These are phyloP conservation scores for Aspergillus sp. DNA, from an alignment of 2,329 filamentous ascomycete genomes.

Conservation along the genomic window DNA sequence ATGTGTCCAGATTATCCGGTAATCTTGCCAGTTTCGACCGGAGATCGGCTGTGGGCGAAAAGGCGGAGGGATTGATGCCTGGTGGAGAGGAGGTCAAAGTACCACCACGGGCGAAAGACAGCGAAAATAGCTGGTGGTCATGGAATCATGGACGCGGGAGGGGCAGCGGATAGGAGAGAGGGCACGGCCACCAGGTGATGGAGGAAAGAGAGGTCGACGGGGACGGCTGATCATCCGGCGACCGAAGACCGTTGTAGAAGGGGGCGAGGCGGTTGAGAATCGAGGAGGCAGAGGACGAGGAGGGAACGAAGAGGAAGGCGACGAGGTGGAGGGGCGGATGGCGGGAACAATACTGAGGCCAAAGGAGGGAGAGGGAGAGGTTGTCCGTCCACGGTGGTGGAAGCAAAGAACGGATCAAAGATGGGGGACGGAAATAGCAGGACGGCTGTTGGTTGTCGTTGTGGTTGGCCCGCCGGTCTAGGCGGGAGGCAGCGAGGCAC, in stretches of 20 bases:
- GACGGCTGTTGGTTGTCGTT: conserved; percentile 15
- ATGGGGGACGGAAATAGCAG: conserved; percentile 18
- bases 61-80: conserved; percentile 29
- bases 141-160: conserved; percentile 47
- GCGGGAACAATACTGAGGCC: conserved; percentile 9
- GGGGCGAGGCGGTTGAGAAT: conserved; percentile 1
- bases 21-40: conserved; percentile 28
- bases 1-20: conserved; percentile 40
- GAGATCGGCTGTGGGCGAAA: conserved; percentile 33
- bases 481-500: conserved; percentile 6
- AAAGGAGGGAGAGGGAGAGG: conserved; percentile 3
- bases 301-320: conserved; percentile 10
- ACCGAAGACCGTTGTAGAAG: conserved; percentile 15
- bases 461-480: conserved; percentile 7
- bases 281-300: neutral
- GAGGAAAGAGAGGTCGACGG: conserved; percentile 23
- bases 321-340: conserved; percentile 6
- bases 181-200: conserved; percentile 28
- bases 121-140: conserved; percentile 34
- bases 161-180: conserved; percentile 29
- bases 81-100: conserved; percentile 40
- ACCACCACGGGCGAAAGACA: conserved; percentile 41
- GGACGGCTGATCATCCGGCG: conserved; percentile 31
- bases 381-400: conserved; percentile 7
- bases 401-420: conserved; percentile 13